Evolutionary conservation across 768 basidiomycete genomes (phyloP).

Genomic region (Multifurca ochricompacta): DNA sequence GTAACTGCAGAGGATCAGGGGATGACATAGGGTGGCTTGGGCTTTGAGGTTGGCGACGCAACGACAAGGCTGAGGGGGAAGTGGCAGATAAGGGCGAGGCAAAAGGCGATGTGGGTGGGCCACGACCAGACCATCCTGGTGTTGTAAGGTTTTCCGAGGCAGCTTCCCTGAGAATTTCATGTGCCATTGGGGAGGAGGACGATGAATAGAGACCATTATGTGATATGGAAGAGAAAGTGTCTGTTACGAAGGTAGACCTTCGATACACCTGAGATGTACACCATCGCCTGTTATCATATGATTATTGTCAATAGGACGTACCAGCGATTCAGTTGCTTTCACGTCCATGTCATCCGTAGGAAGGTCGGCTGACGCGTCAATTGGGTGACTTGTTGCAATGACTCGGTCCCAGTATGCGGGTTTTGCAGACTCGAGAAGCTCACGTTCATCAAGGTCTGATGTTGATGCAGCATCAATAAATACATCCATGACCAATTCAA

Average conservation of each 20-base stretch:
- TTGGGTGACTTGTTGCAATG: neutral
- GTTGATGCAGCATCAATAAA: slow-evolving; percentile 6
- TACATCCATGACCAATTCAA: neutral
- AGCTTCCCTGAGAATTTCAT: neutral
- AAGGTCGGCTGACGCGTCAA: neutral
- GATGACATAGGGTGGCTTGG: neutral
- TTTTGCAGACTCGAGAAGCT: slow-evolving; percentile 11
- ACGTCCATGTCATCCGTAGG: slow-evolving; percentile 1
- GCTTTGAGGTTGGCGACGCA: neutral
- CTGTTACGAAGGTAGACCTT: neutral
- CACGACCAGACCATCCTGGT: neutral
- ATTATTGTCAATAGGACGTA: neutral
- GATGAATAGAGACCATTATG: neutral
- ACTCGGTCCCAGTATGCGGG: slow-evolving; percentile 12
- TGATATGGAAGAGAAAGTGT: neutral
- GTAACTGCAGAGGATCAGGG: slow-evolving; percentile 1
- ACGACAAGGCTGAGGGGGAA: neutral
- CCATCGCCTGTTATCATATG: neutral
- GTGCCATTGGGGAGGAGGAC: neutral
- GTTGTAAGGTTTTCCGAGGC: neutral
- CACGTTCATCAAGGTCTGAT: slow-evolving; percentile 16
- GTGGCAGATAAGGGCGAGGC: neutral
- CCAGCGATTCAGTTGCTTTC: neutral
- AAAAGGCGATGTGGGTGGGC: neutral
- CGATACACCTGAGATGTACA: slow-evolving; percentile 1